Evolutionary conservation across 805 yeast species (phyloP).

Genomic region (Clavispora asparagi): DNA sequence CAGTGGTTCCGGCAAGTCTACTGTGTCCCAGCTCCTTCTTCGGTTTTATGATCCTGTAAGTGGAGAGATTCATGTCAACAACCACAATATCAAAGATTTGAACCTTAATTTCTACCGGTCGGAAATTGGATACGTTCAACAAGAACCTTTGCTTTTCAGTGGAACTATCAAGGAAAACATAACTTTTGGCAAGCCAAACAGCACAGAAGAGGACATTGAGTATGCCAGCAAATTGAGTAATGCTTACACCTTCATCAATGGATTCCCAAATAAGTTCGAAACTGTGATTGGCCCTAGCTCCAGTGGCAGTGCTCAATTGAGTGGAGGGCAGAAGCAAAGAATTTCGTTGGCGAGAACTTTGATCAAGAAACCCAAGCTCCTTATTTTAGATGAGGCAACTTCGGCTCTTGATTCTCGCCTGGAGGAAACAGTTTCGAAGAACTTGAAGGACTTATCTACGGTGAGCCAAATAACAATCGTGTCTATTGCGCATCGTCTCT

Average conservation of each 20-base stretch:
- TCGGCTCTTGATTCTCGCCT: constrained; percentile 88
- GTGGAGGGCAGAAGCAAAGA: constrained; percentile 95
- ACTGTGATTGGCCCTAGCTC: constrained; percentile 75
- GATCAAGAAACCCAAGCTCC: constrained; percentile 69
- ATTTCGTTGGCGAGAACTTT: constrained; percentile 88
- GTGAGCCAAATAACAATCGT: constrained; percentile 57
- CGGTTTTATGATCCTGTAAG: constrained; percentile 75
- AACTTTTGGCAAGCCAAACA: constrained; percentile 61
- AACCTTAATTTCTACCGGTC: constrained; percentile 70
- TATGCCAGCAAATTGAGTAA: constrained; percentile 68
- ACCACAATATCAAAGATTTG: constrained; percentile 54
- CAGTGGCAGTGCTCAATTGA: constrained; percentile 73
- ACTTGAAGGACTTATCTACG: constrained; percentile 51
- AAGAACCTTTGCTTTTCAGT: constrained; percentile 84
- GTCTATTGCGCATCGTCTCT: constrained; percentile 86
- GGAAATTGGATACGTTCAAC: constrained; percentile 84
- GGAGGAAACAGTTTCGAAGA: constrained; percentile 78
- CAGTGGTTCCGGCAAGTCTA: constrained; percentile 95
- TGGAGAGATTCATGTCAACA: constrained; percentile 65
- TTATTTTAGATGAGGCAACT: constrained; percentile 90
- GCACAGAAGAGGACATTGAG: constrained; percentile 53
- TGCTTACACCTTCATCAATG: constrained; percentile 59
- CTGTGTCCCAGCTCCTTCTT: constrained; percentile 71
- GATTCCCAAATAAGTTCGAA: constrained; percentile 77
- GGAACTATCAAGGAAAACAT: constrained; percentile 84